Conservation (phyloP, 2,329 filamentous ascomycete species). For the Herpotrichia juniperi region DNA sequence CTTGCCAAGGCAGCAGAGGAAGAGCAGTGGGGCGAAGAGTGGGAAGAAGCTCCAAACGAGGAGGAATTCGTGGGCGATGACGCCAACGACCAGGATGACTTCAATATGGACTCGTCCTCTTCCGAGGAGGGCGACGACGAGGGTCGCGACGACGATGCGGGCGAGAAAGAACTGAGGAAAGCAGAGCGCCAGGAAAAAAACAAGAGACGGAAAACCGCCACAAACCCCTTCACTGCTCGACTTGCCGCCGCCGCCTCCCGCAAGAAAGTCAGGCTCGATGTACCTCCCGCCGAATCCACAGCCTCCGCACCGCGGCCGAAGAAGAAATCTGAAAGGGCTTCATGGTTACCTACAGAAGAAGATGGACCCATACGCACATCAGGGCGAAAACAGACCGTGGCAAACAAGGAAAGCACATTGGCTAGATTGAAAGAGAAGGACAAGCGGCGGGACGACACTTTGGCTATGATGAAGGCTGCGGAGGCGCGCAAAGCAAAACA, state of each 20-base stretch:
- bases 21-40: constrained; percentile 54
- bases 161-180: constrained; percentile 84
- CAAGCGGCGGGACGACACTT: constrained; percentile 71
- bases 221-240: constrained; percentile 45
- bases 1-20: constrained; percentile 42
- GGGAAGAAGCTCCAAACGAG: constrained; percentile 70
- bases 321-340: constrained; percentile 74
- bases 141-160: constrained; percentile 75
- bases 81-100: constrained; percentile 68
- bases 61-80: constrained; percentile 59
- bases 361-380: constrained; percentile 69
- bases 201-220: constrained; percentile 81
- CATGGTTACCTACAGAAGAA: constrained; percentile 69
- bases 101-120: constrained; percentile 80
- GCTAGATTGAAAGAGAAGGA: constrained; percentile 77
- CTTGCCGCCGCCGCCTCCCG: constrained; percentile 42
- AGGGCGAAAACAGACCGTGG: constrained; percentile 66
- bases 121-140: constrained; percentile 78
- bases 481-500: constrained; percentile 70
- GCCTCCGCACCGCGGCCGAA: constrained; percentile 60
- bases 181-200: constrained; percentile 67
- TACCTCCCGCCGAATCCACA: constrained; percentile 49
- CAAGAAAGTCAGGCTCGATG: constrained; percentile 46
- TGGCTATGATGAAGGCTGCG: constrained; percentile 67
- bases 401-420: constrained; percentile 63